Evolutionary conservation across 2,329 filamentous ascomycete genomes (phyloP).

Genomic region (Calonectria naviculata): DNA sequence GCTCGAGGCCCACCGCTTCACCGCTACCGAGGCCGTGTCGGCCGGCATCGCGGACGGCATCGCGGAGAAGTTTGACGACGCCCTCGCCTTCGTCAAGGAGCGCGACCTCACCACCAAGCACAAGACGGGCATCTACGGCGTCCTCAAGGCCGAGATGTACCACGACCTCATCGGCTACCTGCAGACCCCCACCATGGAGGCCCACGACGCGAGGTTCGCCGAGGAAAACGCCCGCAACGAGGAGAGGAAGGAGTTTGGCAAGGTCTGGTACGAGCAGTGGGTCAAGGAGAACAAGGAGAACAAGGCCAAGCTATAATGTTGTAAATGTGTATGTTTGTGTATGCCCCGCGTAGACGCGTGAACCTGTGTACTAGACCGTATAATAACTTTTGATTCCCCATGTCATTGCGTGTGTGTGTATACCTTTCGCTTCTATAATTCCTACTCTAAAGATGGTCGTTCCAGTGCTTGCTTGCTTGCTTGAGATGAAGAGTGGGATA

Average conservation of each 20-base stretch:
- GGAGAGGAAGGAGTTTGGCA: conserved; percentile 55
- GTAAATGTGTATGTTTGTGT: neutral
- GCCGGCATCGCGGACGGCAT: conserved; percentile 76
- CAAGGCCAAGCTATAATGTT: conserved; percentile 51
- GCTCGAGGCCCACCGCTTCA: conserved; percentile 78
- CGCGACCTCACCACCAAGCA: conserved; percentile 70
- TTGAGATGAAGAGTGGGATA: neutral
- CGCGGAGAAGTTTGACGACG: conserved; percentile 71
- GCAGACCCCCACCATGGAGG: conserved; percentile 60
- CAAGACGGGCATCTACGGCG: conserved; percentile 74
- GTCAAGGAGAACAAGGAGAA: conserved; percentile 53
- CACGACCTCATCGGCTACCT: conserved; percentile 71
- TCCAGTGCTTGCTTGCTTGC: neutral
- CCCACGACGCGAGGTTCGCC: conserved; percentile 61
- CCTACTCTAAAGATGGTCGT: conserved; percentile 18
- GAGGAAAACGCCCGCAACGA: conserved; percentile 51
- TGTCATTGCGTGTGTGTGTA: neutral
- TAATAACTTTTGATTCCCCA: neutral
- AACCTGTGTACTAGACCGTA: conserved; percentile 2
- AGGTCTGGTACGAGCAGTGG: conserved; percentile 62
- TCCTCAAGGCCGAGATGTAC: conserved; percentile 82
- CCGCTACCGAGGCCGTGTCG: conserved; percentile 70
- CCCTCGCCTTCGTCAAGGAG: conserved; percentile 68
- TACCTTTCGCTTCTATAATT: conserved; percentile 7
- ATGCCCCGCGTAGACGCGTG: neutral